Evolutionary conservation across 2,329 filamentous ascomycete genomes (phyloP).

Genomic region (Plectosphaerella sp.): DNA sequence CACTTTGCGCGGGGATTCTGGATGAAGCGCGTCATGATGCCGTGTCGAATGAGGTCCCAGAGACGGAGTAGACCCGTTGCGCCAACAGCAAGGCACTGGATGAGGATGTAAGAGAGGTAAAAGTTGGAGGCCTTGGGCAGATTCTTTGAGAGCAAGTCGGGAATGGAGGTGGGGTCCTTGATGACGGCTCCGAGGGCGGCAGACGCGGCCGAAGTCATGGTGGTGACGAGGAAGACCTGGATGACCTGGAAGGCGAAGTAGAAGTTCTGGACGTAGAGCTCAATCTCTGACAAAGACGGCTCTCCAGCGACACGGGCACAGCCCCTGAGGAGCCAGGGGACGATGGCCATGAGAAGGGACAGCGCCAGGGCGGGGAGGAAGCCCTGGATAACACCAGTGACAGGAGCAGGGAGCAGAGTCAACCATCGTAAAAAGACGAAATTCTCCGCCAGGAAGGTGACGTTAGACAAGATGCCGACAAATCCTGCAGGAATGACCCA

Average conservation of each 20-base stretch:
- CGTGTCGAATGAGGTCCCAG: conserved; percentile 53
- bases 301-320: conserved; percentile 68
- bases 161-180: conserved; percentile 19
- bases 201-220: conserved; percentile 69
- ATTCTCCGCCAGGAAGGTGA: conserved; percentile 60
- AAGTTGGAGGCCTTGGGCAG: conserved; percentile 80
- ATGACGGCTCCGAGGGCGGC: conserved; percentile 54
- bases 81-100: conserved; percentile 82
- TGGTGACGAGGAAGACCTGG: conserved; percentile 81
- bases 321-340: conserved; percentile 71
- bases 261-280: conserved; percentile 72
- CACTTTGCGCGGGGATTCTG: conserved; percentile 80
- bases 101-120: conserved; percentile 87
- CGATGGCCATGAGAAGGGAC: conserved; percentile 75
- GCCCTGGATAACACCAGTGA: conserved; percentile 78
- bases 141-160: conserved; percentile 56
- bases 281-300: conserved; percentile 66
- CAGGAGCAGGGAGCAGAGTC: conserved; percentile 57
- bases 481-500: conserved; percentile 75
- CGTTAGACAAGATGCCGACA: conserved; percentile 81
- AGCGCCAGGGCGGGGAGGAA: conserved; percentile 76
- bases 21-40: conserved; percentile 64
- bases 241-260: conserved; percentile 80
- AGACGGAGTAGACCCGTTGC: conserved; percentile 69
- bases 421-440: conserved; percentile 73